Base-by-base conservation (phyloP, 169 alveolate genomes). In the Cryptosporidium bovis region DNA sequence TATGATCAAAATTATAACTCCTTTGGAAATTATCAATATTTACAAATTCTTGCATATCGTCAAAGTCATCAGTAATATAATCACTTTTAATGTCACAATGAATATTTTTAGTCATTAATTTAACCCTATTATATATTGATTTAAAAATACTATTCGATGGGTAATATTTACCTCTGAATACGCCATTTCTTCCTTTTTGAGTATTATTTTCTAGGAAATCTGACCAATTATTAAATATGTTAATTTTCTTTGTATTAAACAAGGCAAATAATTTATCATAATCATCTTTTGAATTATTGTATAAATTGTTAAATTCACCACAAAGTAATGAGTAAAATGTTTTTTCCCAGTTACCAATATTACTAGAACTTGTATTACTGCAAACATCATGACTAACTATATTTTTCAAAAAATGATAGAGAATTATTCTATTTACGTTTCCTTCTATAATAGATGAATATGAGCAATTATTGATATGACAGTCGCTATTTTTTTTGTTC, bases 231-330 rank as follows among this genome's bases (percentile, higher is more conserved):
- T 77, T 77, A 29, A 56, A 77, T 58, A 77, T 77, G 36, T 56
- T 77, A 36, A 60, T 60, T 40, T 77, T 77, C 33, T 60, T 64
- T 10, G 87, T 60, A 12, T 77, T 68, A 40, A 77, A 77, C 15
- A 77, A 34, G 13, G 87, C 87, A 77, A 77, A 77, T 60, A 77
- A 48, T 34, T 77, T 77, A 51, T 77, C 87, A n/a, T 58, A 60
- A 24, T 77, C 40, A 36, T 77, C 46, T 5, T 34, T 34, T 15
- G 87, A 40, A 34, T 34, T 44, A 6, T 24, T 44, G n/a, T 60
- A 40, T 56, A 77, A 51, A 0, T 56, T 51, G 15, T 77, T 66
- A 60, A 77, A 77, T 51, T 77, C 87, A 10, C 87, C 87, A 62
- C 77, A 77, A 10, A 77, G 48, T 15, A 60, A 24, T 10, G 77